Percentiles rank a stretch among this genome's conserved stretches.
Conservation (phyloP, 208 protist genomes). For the Leishmania tarentolae region DNA sequence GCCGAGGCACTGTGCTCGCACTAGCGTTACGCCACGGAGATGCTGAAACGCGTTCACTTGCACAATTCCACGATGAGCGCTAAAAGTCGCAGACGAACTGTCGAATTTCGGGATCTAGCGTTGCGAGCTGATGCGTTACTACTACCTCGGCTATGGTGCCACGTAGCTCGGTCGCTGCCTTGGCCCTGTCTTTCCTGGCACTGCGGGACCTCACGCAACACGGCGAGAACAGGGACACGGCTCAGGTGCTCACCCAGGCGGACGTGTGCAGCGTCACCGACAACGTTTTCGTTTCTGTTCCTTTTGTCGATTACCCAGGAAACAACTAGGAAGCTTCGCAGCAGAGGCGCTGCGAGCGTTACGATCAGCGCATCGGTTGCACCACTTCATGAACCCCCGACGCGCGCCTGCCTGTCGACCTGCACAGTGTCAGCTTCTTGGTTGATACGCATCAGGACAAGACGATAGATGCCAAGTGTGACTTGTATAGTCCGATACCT, state of each 20-base stretch:
- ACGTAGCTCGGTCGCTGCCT: constrained; percentile 40
- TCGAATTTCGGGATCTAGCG: constrained; percentile 40
- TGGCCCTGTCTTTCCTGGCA: constrained; percentile 41
- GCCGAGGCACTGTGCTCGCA: constrained; percentile 40
- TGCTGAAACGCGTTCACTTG: constrained; percentile 38
- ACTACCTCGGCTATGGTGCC: constrained; percentile 32
- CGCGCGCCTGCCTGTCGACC: constrained; percentile 41
- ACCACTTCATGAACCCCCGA: constrained; percentile 46
- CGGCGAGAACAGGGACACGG: constrained; percentile 34
- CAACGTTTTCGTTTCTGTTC: constrained; percentile 41
- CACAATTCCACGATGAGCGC: constrained; percentile 31
- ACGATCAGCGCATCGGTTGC: constrained; percentile 38
- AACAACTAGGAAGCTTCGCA: constrained; percentile 40
- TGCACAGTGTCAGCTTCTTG: constrained; percentile 46
- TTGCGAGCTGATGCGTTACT: constrained; percentile 27
- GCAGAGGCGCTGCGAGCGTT: constrained; percentile 25
- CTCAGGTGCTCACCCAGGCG: constrained; percentile 39
- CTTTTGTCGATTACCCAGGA: constrained; percentile 31
- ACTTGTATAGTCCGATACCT: constrained; percentile 39
- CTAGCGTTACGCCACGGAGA: constrained; percentile 19
- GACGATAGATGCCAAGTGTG: constrained; percentile 44
- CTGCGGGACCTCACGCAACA: constrained; percentile 38
- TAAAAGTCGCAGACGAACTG: constrained; percentile 36
- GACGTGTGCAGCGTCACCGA: constrained; percentile 46
- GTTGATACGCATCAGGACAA: constrained; percentile 31